phyloP scores from a whole-genome alignment of 1,139 yeast genomes.

The Casaregolazyma lundiana region DNA sequence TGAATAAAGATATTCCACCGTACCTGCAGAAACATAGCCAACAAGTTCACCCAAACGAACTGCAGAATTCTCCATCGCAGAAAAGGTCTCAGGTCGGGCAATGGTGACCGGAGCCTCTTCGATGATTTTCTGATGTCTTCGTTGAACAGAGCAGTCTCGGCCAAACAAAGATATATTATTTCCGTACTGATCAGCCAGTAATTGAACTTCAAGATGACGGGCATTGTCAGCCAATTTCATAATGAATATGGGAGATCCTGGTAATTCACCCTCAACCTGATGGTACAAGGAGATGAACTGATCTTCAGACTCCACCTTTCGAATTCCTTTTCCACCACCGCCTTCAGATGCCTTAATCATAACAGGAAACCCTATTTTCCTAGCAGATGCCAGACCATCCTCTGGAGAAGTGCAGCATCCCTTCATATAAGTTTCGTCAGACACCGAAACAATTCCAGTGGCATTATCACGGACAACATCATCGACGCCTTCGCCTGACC shows the following conservation, averaged over 20 bases:
- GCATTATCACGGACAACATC: constrained; percentile 62
- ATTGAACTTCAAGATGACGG: constrained; percentile 91
- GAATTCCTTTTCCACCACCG: constrained; percentile 98
- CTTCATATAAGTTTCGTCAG: constrained; percentile 71
- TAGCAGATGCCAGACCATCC: constrained; percentile 83
- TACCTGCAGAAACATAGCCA: constrained; percentile 98
- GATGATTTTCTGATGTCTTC: constrained; percentile 94
- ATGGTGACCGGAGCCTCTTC: constrained; percentile 97
- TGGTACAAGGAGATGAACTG: constrained; percentile 66
- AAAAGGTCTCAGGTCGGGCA: constrained; percentile 81
- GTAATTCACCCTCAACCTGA: constrained; percentile 92
- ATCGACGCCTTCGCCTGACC: constrained; percentile 98
- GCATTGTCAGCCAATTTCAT: constrained; percentile 95
- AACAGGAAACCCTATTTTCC: constrained; percentile 86
- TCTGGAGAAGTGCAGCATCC: constrained; percentile 87
- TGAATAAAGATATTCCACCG: constrained; percentile 93
- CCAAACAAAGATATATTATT: constrained; percentile 90
- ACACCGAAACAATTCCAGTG: constrained; percentile 82
- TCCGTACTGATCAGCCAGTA: constrained; percentile 93
- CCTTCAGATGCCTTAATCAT: constrained; percentile 98
- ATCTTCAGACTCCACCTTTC: constrained; percentile 79
- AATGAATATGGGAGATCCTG: constrained; percentile 92
- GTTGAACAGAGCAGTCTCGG: constrained; percentile 95
- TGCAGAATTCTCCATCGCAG: constrained; percentile 93
- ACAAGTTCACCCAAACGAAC: constrained; percentile 93